Evolutionary conservation across 192 early-diverging fungal species (phyloP), one percentile per base, ranked within the genome.

Genomic region (Linnemannia elongata): DNA sequence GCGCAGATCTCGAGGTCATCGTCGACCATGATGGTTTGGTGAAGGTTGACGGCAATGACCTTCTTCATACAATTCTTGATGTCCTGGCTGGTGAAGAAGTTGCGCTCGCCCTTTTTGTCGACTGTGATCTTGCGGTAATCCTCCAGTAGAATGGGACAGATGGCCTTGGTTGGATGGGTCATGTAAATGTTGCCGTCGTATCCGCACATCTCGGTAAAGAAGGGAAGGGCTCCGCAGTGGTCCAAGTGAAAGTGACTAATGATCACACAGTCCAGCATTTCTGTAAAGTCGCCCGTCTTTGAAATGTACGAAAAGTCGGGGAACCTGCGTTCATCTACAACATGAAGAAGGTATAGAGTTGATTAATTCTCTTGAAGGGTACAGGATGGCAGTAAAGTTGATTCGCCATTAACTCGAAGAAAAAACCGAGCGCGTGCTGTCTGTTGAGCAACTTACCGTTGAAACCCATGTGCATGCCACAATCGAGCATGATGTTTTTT

Each of bases 181-280:
- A 99, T 99, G 91, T 97, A 98, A 22, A 99, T 97, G 8, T 97
- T 97, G 10, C 98, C 98, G 72, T 96, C 93, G 88, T 98, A 99
- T 3, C 97, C 97, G 88, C 94, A 94, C 88, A 96, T 94, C 88
- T 99, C 98, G 18, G 97, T 99, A 81, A 99, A 98, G 85, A 96
- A 96, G 0, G 98, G 97, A 20, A 99, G 88, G 1, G 98, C 97
- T 9, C 98, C 98, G 86, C 98, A 99, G 90, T 99, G 98, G 92
- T 99, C 98, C 69, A 99, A 92, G 81, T 99, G 98, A 82, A 99
- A 99, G 85, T 99, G 98, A 47, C 94, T 95, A 35, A 99, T 97
- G 74, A 99, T 96, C 24, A 99, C 94, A 77, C 94, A 94, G 91
- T 99, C 98, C 57, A 99, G 88, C 69, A 94, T 91, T 30, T 92